Evolutionary conservation across 1,284 basidiomycete genomes (phyloP).

Genomic region (Marasmius fiardii): DNA sequence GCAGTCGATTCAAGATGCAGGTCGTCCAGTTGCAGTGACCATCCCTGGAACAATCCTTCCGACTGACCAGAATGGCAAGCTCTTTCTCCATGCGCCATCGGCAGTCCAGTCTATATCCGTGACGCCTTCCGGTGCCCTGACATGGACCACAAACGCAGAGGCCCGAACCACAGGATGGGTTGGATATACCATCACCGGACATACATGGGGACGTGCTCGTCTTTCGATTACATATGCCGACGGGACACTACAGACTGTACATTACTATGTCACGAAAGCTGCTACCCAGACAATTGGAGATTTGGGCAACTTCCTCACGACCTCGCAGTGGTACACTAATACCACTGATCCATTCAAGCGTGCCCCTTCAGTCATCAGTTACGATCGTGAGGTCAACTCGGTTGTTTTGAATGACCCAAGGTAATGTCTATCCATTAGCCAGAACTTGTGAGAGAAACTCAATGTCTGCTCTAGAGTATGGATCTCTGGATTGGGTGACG

Average conservation of each 20-base stretch:
- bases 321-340: constrained; percentile 51
- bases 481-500: constrained; percentile 58
- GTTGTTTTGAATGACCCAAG: constrained; percentile 41
- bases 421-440: neutral
- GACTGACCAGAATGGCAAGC: constrained; percentile 45
- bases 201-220: constrained; percentile 48
- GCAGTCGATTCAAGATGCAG: constrained; percentile 34
- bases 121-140: constrained; percentile 45
- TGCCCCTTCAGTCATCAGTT: constrained; percentile 55
- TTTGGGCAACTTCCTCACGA: constrained; percentile 54
- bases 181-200: constrained; percentile 45
- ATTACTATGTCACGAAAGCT: constrained; percentile 50
- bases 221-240: constrained; percentile 50
- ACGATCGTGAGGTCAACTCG: constrained; percentile 49
- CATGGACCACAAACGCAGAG: constrained; percentile 43
- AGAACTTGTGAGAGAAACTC: constrained; percentile 20
- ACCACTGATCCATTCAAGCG: constrained; percentile 49
- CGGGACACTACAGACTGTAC: constrained; percentile 49
- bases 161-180: constrained; percentile 39
- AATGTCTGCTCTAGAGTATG: constrained; percentile 33
- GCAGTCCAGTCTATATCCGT: constrained; percentile 40
- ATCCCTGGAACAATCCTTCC: constrained; percentile 55
- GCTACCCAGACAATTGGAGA: constrained; percentile 44
- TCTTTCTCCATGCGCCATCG: constrained; percentile 47
- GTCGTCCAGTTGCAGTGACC: constrained; percentile 49